Percentiles rank a stretch among this genome's conserved stretches.
Conservation (phyloP, 1,284 basidiomycete genomes). For the Austroboletus novae-zelandiae region DNA sequence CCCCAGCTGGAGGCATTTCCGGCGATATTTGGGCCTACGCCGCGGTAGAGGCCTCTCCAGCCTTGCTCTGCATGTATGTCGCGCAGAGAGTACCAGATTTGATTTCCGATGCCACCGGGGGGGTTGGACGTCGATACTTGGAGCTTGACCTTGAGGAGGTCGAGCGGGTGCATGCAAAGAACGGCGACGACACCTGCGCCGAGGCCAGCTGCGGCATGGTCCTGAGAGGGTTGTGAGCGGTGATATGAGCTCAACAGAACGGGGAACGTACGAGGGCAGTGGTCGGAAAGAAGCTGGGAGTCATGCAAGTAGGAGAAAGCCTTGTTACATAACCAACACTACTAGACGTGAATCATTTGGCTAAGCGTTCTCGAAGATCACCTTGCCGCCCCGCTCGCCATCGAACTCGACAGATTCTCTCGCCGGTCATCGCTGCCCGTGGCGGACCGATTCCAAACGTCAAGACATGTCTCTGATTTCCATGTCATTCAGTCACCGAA, state of each 20-base stretch:
- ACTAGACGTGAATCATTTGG: too few species aligned
- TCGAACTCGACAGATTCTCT: too few species aligned
- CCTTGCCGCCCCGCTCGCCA: too few species aligned
- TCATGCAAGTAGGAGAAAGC: not conserved
- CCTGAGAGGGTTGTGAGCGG: slow-evolving; percentile 40
- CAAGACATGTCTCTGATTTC: too few species aligned
- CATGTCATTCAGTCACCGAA: not conserved
- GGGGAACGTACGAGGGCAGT: slow-evolving; percentile 51
- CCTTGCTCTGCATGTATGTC: slow-evolving; percentile 79
- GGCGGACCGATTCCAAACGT: not conserved
- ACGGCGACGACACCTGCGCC: slow-evolving; percentile 92
- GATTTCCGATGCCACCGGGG: slow-evolving; percentile 64
- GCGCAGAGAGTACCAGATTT: slow-evolving; percentile 75
- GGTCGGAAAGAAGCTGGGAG: slow-evolving; percentile 72
- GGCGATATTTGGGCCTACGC: slow-evolving; percentile 87
- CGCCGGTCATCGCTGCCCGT: too few species aligned
- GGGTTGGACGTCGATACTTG: slow-evolving; percentile 82
- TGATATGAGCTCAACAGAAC: not conserved
- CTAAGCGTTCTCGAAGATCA: too few species aligned
- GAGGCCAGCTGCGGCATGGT: slow-evolving; percentile 93
- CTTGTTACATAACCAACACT: not conserved
- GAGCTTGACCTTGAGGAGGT: slow-evolving; percentile 93
- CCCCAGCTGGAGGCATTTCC: slow-evolving; percentile 99
- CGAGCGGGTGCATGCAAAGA: slow-evolving; percentile 96
- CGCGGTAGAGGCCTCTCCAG: slow-evolving; percentile 87